These are phyloP conservation scores for Trichoderma endophyticum DNA, from an alignment of 2,329 filamentous ascomycete genomes.

Conservation along the genomic window DNA sequence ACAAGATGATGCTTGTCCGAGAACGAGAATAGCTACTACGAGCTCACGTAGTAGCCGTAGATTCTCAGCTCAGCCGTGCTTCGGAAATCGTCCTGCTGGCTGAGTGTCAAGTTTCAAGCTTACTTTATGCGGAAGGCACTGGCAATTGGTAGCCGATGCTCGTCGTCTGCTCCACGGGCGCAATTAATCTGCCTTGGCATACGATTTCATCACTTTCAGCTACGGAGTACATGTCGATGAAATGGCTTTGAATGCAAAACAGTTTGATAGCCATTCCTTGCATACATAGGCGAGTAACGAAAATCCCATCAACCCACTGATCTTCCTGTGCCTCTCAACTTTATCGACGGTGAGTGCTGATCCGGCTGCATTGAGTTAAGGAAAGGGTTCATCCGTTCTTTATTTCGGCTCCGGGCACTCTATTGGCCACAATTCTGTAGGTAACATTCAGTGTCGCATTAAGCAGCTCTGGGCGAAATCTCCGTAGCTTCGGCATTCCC, in stretches of 20 bases:
- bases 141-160: neutral
- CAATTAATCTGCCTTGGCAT: neutral
- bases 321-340: neutral
- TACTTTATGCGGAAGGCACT: neutral
- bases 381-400: neutral
- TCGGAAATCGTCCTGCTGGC: neutral
- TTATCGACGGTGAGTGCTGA: neutral
- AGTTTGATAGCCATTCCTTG: neutral
- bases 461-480: neutral
- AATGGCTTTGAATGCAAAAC: neutral
- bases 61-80: neutral
- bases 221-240: neutral
- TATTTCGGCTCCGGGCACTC: neutral
- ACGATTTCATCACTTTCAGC: neutral
- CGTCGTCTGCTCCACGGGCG: neutral
- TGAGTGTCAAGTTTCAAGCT: neutral
- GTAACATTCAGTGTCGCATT: neutral
- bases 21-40: neutral
- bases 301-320: neutral
- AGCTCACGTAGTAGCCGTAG: neutral
- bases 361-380: neutral
- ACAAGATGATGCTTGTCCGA: neutral
- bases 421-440: neutral
- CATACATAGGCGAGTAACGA: neutral
- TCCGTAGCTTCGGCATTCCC: slow-evolving; percentile 1